Base-by-base conservation (phyloP, 352 stramenopile species). In the Phytophthora europaea region DNA sequence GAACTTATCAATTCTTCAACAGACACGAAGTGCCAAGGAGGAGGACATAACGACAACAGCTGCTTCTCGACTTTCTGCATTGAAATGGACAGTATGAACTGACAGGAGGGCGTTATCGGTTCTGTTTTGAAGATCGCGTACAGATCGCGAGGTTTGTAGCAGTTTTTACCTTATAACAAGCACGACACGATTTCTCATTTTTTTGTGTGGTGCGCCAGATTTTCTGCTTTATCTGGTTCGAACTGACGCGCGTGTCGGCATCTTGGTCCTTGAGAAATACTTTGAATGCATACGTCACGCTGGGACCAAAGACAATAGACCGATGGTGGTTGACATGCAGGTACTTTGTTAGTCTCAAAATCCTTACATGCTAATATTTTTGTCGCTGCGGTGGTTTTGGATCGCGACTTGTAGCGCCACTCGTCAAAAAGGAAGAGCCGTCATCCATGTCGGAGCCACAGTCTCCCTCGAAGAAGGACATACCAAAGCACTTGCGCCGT, bases 401-500 rank as follows among this genome's bases (percentile, higher is more conserved):
- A 18, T 43, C 36, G 36, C 16, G 13, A 43, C 12, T 43, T 43
- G 36, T 43, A 43, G 36, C 36, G 2, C 12, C 36, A 43, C 36
- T 15, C 12, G 36, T 15, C 36, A 43, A 31, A 31, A 31, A 31
- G 28, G 4, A 31, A 31, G 4, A 43, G 8, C 34, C 34, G 34
- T 16, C 5, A 22, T 20, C 40, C 28, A 79, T 72, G 72, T 62
- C 43, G 57, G 58, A 73, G 13, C n/a, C 36, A 8, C 20, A 70
- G n/a, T 51, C 64, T 33, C 28, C 61, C 7, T 36, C 10, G 67
- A 80, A 74, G 61, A 79, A 73, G 52, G 58, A 72, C 23, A 50
- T 80, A 15, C 81, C 79, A 1, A 87, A 85, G 57, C 79, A 76
- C 53, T 26, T 78, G 60, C 80, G 68, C n/a, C 72, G 80, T 70